phyloP scores from a whole-genome alignment of 2,329 filamentous ascomycete species.

The Ophiostoma pallidulum region DNA sequence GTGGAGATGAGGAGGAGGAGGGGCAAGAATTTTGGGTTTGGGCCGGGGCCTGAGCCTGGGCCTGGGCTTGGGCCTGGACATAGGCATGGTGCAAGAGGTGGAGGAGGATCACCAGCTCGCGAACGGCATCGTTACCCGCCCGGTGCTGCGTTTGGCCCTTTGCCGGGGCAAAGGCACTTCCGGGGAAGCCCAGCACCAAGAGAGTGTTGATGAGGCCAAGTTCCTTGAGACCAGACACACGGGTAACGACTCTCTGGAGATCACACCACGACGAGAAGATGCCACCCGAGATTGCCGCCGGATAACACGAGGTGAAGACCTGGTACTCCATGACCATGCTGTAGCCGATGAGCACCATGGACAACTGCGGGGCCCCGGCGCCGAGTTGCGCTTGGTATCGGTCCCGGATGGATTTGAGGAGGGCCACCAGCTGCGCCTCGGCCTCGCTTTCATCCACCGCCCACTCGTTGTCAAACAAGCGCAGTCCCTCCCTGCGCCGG shows the following conservation, averaged over 20 bases:
- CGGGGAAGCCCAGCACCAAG: neutral
- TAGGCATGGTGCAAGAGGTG: neutral
- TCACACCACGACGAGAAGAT: neutral
- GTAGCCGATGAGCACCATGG: neutral
- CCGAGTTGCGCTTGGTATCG: neutral
- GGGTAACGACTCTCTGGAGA: neutral
- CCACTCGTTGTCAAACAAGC: neutral
- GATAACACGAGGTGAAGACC: neutral
- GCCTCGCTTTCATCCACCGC: neutral
- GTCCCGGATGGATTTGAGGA: neutral
- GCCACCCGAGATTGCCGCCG: neutral
- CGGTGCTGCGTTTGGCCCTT: neutral
- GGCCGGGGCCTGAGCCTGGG: neutral
- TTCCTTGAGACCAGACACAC: neutral
- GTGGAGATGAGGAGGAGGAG: no score
- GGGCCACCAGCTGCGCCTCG: neutral
- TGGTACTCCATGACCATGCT: neutral
- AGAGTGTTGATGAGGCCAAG: neutral
- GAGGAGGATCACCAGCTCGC: neutral
- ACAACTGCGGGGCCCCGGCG: neutral
- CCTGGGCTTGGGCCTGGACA: neutral
- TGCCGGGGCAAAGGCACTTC: neutral
- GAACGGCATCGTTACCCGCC: constrained; percentile 4
- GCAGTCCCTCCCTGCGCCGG: neutral
- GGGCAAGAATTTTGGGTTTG: neutral